Evolutionary conservation across 768 basidiomycete species (phyloP).

Genomic region (Mycena maculata): DNA sequence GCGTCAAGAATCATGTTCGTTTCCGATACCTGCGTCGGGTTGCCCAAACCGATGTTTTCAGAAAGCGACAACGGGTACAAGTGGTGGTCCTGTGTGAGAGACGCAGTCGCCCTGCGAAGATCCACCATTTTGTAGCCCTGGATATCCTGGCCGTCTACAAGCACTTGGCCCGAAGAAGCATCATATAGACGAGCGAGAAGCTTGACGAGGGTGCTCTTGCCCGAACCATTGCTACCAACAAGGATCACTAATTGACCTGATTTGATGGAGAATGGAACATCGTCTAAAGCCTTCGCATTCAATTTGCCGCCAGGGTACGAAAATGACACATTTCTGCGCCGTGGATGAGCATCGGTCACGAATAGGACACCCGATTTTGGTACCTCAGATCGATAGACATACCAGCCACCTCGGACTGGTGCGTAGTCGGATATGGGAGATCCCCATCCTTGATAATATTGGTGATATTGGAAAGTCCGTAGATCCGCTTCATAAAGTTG

Average conservation of each 20-base stretch:
- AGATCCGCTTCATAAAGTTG: conserved; percentile 38
- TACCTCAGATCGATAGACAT: conserved; percentile 11
- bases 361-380: background rate
- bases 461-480: conserved; percentile 31
- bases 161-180: conserved; percentile 38
- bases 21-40: conserved; percentile 11
- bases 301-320: conserved; percentile 43
- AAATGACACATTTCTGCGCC: conserved; percentile 50
- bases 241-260: conserved; percentile 46
- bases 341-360: background rate
- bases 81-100: conserved; percentile 14
- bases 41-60: background rate
- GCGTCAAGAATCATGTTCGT: conserved; percentile 41
- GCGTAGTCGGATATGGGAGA: conserved; percentile 34
- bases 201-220: conserved; percentile 48
- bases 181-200: conserved; percentile 48
- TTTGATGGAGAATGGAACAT: conserved; percentile 43
- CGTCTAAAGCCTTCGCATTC: conserved; percentile 27
- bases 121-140: conserved; percentile 41
- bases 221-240: conserved; percentile 50
- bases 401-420: background rate
- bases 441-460: conserved; percentile 41
- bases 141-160: conserved; percentile 48
- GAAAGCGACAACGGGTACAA: conserved; percentile 42
- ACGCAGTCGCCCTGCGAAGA: conserved; percentile 45